phyloP scores from a whole-genome alignment of 83 land plant genomes.

The Picea mariana region DNA sequence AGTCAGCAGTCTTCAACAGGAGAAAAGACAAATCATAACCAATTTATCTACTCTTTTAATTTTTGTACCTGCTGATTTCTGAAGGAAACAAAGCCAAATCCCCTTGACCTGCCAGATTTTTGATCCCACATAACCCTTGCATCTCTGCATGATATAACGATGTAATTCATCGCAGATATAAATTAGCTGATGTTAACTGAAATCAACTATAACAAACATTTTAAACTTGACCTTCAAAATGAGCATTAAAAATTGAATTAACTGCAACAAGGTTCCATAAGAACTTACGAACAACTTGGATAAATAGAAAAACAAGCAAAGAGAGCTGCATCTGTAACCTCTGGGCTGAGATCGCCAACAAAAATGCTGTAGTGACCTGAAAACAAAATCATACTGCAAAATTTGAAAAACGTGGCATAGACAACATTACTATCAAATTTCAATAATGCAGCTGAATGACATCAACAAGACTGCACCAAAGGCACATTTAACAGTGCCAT shows the following conservation, averaged over 20 bases:
- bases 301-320: constrained; percentile 87
- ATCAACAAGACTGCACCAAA: background rate
- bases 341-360: constrained; percentile 99
- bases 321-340: constrained; percentile 94
- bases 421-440: background rate
- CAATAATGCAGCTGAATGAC: too few relatives aligned
- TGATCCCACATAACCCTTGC: constrained; percentile 99
- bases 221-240: background rate
- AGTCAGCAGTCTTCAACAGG: too few relatives aligned
- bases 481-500: background rate
- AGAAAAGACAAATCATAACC: too few relatives aligned
- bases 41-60: too few relatives aligned
- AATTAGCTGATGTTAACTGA: too few relatives aligned
- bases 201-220: too few relatives aligned
- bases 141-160: constrained; percentile 45
- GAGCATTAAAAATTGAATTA: background rate
- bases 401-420: background rate
- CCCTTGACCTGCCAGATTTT: constrained; percentile 95
- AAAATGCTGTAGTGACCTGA: constrained; percentile 93
- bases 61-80: constrained; percentile 82
- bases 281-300: constrained; percentile 94
- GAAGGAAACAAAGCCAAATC: constrained; percentile 99
- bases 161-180: background rate
- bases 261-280: background rate
- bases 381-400: background rate